Conservation (phyloP, 1,284 basidiomycete genomes). For the Microbotryum intermedium region DNA sequence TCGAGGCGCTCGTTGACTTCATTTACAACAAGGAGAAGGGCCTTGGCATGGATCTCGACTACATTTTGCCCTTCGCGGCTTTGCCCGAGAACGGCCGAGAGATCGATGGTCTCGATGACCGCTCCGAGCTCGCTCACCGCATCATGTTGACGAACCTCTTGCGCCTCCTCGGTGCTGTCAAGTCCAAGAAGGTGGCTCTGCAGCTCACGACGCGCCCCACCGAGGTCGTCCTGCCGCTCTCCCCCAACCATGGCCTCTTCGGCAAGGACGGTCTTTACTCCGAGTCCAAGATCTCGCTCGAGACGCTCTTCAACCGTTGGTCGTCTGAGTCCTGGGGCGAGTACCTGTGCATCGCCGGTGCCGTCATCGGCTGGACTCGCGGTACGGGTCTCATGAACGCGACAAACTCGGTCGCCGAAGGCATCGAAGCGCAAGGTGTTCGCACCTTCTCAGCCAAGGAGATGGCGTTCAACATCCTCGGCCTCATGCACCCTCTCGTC, state of each 20-base stretch:
- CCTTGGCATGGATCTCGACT: slow-evolving; percentile 77
- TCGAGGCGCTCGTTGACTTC: slow-evolving; percentile 94
- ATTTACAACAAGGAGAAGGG: slow-evolving; percentile 68
- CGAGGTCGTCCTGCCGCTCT: slow-evolving; percentile 92
- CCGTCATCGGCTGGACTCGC: slow-evolving; percentile 92
- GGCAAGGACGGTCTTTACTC: slow-evolving; percentile 97
- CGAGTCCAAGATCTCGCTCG: slow-evolving; percentile 95
- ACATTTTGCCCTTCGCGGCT: slow-evolving; percentile 95
- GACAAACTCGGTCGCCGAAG: slow-evolving; percentile 89
- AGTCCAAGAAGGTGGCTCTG: slow-evolving; percentile 92
- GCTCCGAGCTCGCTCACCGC: slow-evolving; percentile 93
- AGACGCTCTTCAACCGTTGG: slow-evolving; percentile 97
- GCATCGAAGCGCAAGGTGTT: slow-evolving; percentile 85
- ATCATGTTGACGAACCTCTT: slow-evolving; percentile 67
- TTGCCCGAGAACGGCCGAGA: slow-evolving; percentile 97
- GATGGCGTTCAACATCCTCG: slow-evolving; percentile 99
- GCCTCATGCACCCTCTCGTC: slow-evolving; percentile 93
- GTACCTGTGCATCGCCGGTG: slow-evolving; percentile 94
- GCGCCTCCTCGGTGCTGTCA: slow-evolving; percentile 90
- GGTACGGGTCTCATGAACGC: slow-evolving; percentile 97
- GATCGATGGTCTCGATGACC: slow-evolving; percentile 93
- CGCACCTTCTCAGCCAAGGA: slow-evolving; percentile 98
- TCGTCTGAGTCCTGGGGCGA: slow-evolving; percentile 98
- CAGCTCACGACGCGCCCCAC: slow-evolving; percentile 96
- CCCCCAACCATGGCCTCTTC: slow-evolving; percentile 95